These are phyloP conservation scores for Ormosia emarginata DNA, from an alignment of 306 rosid genomes.

Conservation along the genomic window DNA sequence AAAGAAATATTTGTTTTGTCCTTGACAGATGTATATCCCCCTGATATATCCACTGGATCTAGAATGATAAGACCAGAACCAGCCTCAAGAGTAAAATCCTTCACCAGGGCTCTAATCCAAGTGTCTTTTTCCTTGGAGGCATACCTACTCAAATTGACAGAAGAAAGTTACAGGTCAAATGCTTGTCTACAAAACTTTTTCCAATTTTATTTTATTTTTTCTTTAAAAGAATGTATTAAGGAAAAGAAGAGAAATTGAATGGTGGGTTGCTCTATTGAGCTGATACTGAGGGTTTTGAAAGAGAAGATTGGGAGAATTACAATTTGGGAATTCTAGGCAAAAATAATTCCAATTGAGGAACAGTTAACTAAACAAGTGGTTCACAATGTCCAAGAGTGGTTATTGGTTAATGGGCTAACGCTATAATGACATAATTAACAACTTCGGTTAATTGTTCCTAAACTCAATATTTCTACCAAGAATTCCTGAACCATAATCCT, in stretches of 20 bases:
- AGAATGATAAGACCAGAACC: constrained; percentile 94
- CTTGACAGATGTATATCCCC: constrained; percentile 91
- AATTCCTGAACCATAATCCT: constrained; percentile 1
- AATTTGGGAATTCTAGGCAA: constrained; percentile 15
- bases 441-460: constrained; percentile 1
- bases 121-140: constrained; percentile 93
- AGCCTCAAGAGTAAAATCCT: constrained; percentile 91
- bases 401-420: constrained; percentile 10
- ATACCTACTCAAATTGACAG: constrained; percentile 56
- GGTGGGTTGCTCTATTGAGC: neutral
- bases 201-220: neutral
- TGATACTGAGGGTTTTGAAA: neutral
- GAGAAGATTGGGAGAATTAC: neutral
- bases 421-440: neutral
- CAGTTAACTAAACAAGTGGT: constrained; percentile 4
- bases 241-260: neutral
- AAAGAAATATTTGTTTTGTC: constrained; percentile 91
- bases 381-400: neutral
- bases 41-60: constrained; percentile 96
- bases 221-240: neutral
- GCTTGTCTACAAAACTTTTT: neutral
- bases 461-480: constrained; percentile 7
- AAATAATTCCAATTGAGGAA: constrained; percentile 6
- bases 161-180: constrained; percentile 20
- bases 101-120: constrained; percentile 90